Percentiles rank a stretch among this genome's conserved stretches.
These are phyloP conservation scores for Mycena pura DNA, from an alignment of 768 basidiomycete species.

Conservation along the genomic window DNA sequence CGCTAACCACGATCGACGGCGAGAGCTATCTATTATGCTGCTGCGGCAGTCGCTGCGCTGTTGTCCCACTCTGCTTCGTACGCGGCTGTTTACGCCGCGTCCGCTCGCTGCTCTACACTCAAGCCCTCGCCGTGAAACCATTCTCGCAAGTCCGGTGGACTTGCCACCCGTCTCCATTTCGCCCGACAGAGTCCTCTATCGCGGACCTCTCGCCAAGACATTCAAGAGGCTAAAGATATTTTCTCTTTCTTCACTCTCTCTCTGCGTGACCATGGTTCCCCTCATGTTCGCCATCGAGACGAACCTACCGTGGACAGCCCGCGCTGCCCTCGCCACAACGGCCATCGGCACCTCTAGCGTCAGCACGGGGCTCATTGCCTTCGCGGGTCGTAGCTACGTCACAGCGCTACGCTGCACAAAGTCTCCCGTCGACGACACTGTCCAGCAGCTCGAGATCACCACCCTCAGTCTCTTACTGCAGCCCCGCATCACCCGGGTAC, in stretches of 20 bases:
- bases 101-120: not conserved
- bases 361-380: conserved; percentile 76
- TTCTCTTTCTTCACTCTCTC: conserved; percentile 77
- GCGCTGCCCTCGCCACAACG: conserved; percentile 68
- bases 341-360: conserved; percentile 76
- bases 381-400: conserved; percentile 80
- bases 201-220: conserved; percentile 73
- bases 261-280: conserved; percentile 73
- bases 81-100: conserved; percentile 1
- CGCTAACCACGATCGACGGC: too few species aligned
- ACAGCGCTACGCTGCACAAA: conserved; percentile 60
- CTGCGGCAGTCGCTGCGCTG: conserved; percentile 25
- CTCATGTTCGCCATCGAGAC: conserved; percentile 86
- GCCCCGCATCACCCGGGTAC: conserved; percentile 67
- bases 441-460: conserved; percentile 70
- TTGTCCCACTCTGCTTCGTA: not conserved
- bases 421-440: conserved; percentile 48
- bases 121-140: conserved; percentile 6
- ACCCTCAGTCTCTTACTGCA: conserved; percentile 68
- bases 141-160: not conserved
- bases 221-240: conserved; percentile 84
- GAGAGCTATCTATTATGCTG: too few species aligned
- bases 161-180: conserved; percentile 7
- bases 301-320: conserved; percentile 71
- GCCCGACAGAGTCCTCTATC: conserved; percentile 53